These are phyloP conservation scores for Zelopaecilomyces penicillatus DNA, from an alignment of 2,329 filamentous ascomycete species.

Conservation along the genomic window DNA sequence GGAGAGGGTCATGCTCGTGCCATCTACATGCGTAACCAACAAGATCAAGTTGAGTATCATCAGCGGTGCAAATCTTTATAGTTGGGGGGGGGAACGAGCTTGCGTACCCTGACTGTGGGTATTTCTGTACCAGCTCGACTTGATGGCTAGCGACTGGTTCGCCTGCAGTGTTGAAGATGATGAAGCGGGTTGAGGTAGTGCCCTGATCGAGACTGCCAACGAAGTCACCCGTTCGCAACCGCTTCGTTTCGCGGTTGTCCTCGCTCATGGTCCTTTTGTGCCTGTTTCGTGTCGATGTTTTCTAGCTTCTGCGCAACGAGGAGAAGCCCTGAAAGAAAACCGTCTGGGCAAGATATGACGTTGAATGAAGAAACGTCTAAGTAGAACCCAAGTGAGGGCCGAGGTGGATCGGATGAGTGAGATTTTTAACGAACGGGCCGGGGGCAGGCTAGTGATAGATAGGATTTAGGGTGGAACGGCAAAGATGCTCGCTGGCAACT, in stretches of 20 bases:
- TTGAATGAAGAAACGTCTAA: too few species aligned
- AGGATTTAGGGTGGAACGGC: too few species aligned
- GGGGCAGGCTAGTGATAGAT: too few species aligned
- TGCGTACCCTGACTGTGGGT: constrained; percentile 69
- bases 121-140: constrained; percentile 77
- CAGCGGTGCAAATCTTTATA: too few species aligned
- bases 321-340: too few species aligned
- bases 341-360: too few species aligned
- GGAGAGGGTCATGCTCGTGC: constrained; percentile 81
- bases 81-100: constrained; percentile 23
- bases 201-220: constrained; percentile 87
- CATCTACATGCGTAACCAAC: constrained; percentile 46
- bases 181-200: constrained; percentile 80
- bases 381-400: too few species aligned
- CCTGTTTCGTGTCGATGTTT: too few species aligned
- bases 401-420: too few species aligned
- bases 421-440: too few species aligned
- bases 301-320: too few species aligned
- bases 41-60: constrained; percentile 1
- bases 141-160: constrained; percentile 76
- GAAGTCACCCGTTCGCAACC: constrained; percentile 32
- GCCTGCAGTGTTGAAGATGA: constrained; percentile 78
- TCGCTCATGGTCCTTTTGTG: constrained; percentile 16
- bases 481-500: too few species aligned
- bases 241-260: neutral